Base-by-base conservation (phyloP, 306 rosid genomes). In the Cicer judaicum region DNA sequence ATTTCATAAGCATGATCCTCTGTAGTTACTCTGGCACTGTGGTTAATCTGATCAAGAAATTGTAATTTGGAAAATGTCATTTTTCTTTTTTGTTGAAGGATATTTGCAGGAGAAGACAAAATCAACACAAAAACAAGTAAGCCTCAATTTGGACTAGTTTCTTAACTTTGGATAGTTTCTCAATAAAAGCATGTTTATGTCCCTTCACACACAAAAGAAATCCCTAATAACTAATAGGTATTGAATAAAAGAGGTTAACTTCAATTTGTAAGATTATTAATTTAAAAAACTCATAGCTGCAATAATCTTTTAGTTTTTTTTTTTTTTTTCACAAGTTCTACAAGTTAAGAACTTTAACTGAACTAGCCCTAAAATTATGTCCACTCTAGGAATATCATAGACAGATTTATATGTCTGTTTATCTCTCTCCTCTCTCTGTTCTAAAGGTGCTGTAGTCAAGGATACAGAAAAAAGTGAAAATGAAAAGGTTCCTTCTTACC, bases 1-100 rank as follows among this genome's bases (percentile, higher is more conserved):
- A 90, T 53, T 81, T 94, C 98, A 67, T 70, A 84, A 9, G 97
- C 96, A 77, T 91, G 95, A 24, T 94, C 95, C 78, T 88, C 93
- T 10, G 98, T 78, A 52, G 95, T 85, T 50, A 94, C 88, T 6
- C 81, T 79, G 60, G 87, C 60, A 67, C 96, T 90, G 78, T 94
- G 97, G 83, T 94, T 94, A 77, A 90, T 85, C 98, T 94, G 88
- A 79, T 78, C 34, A 82, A 82, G 29, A 64, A 74, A 29, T 55
- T 64, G 39, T 3, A 78, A 56, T 64, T 70, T 46, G 16, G 9
- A 42, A 43, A 80, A 76, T 7, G 56, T 73, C 73, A 66, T 34
- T 36, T 78, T 42, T 34, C 14, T 48, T n/a, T 40, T 40, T 40
- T 40, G 24, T 21, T 42, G 24, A 62, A 40, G 64, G 54, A 39